These are phyloP conservation scores for Saccharomyces hybrid DNA, from an alignment of 1,139 yeast species.

Conservation along the genomic window DNA sequence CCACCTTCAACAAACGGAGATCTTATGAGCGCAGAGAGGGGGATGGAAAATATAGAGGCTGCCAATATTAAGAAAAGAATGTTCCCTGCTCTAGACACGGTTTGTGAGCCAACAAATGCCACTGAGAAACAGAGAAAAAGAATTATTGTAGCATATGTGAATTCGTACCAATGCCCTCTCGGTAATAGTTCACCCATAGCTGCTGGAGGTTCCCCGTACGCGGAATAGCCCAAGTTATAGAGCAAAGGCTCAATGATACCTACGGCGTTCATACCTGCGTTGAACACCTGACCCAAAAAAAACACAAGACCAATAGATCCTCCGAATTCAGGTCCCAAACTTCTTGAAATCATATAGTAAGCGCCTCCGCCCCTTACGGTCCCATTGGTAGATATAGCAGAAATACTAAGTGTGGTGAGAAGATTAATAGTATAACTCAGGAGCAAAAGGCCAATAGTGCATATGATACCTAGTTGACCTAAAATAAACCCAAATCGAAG, in stretches of 20 bases:
- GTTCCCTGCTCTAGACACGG: conserved; percentile 81
- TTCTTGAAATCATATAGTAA: conserved; percentile 71
- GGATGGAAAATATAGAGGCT: conserved; percentile 72
- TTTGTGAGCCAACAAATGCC: conserved; percentile 73
- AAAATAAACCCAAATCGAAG: conserved; percentile 71
- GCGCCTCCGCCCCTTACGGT: conserved; percentile 87
- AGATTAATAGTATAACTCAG: conserved; percentile 60
- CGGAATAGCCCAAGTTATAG: conserved; percentile 45
- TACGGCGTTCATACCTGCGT: conserved; percentile 70
- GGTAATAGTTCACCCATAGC: conserved; percentile 44
- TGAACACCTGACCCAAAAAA: conserved; percentile 68
- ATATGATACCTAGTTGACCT: conserved; percentile 70
- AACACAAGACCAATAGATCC: conserved; percentile 76
- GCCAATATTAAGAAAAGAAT: conserved; percentile 62
- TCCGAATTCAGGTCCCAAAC: conserved; percentile 78
- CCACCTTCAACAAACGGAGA: conserved; percentile 46
- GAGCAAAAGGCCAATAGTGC: conserved; percentile 49
- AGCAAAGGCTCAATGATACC: conserved; percentile 70
- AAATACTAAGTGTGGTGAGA: conserved; percentile 62
- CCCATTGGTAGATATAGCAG: conserved; percentile 78
- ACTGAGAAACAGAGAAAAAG: conserved; percentile 67
- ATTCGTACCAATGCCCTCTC: conserved; percentile 48
- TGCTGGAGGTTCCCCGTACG: conserved; percentile 42
- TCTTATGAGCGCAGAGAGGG: conserved; percentile 63
- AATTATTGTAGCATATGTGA: conserved; percentile 57